Evolutionary conservation across 2,329 filamentous ascomycete genomes (phyloP).

Genomic region (Aphanocladium album): DNA sequence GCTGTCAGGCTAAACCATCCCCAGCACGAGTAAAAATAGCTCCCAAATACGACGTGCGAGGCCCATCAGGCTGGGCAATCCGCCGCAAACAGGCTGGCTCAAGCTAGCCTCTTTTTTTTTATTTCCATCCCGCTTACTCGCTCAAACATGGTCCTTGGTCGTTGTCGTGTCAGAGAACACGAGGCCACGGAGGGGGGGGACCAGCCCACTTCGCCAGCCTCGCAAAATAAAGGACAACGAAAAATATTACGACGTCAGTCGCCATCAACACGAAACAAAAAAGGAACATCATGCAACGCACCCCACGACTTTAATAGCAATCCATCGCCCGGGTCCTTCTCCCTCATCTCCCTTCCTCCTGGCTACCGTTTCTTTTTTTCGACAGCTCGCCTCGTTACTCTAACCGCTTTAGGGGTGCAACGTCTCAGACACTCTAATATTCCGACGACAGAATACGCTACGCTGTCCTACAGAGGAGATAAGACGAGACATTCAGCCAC

Average conservation of each 20-base stretch:
- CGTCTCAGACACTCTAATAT: neutral
- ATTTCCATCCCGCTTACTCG: neutral
- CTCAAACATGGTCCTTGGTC: neutral
- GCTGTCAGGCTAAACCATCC: neutral
- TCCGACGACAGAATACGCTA: neutral
- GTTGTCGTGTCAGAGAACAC: neutral
- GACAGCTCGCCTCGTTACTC: neutral
- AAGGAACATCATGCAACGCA: neutral
- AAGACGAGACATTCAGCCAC: neutral
- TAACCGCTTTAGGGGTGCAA: neutral
- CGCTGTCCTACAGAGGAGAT: neutral
- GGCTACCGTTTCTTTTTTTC: neutral
- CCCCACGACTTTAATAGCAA: conserved; percentile 1
- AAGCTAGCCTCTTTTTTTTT: neutral
- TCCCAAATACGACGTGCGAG: neutral
- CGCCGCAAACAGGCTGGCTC: neutral
- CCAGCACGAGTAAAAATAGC: neutral
- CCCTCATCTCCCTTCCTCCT: neutral
- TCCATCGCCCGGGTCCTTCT: neutral
- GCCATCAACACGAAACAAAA: neutral
- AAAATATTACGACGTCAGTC: neutral
- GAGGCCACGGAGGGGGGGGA: neutral
- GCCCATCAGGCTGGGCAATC: neutral
- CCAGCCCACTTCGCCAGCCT: neutral
- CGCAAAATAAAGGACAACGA: neutral